Evolutionary conservation across 2,329 filamentous ascomycete genomes (phyloP), one percentile per base, ranked within the genome.

Genomic region (Akanthomyces dipterigenus): DNA sequence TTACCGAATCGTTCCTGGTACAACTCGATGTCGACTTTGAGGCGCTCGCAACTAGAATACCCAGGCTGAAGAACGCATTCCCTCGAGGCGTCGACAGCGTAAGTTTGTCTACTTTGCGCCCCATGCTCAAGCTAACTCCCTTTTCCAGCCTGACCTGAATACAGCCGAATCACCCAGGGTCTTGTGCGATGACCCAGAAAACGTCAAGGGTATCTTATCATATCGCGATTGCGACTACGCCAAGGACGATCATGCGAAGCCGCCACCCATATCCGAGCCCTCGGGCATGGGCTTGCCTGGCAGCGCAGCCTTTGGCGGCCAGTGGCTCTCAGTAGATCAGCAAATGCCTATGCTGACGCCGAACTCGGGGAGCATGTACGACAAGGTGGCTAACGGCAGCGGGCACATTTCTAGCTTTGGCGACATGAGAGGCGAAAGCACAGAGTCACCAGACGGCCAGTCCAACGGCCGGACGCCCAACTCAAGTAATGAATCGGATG

Each of bases 11-110:
- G 0, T 98, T 98, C 76, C 78, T 98, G 40, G 90, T 95, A 3
- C 95, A 98, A 72, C 79, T 98, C 5, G 92, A 98, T 66, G 88
- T 97, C 18, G 95, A 99, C 69, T 81, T 98, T 4, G 90, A 96
- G 71, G 87, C 85, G 12, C 80, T 91, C 28, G 85, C 86, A 14
- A 74, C 86, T 64, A 80, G 82, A 66, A 86, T 84, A 65, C 84
- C 80, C 9, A 84, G 81, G 63, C 77, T 86, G 22, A 81, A 77
- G 65, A 72, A 78, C 28, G 80, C 80, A 1, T 85, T 86, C 54
- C 77, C 81, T n/a, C 79, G 82, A 51, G 79, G 77, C 60, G 75
- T 70, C 28, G 79, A 83, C 50, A 80, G 75, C 48, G 82, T 84
- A 75, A 67, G 81, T 49, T 38, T 16, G 9, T 2, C 20, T 11